A percentile compares a stretch with the other conserved stretches of the same genome.
phyloP scores from a whole-genome alignment of 169 alveolate species.

The Cryptosporidium ubiquitum region DNA sequence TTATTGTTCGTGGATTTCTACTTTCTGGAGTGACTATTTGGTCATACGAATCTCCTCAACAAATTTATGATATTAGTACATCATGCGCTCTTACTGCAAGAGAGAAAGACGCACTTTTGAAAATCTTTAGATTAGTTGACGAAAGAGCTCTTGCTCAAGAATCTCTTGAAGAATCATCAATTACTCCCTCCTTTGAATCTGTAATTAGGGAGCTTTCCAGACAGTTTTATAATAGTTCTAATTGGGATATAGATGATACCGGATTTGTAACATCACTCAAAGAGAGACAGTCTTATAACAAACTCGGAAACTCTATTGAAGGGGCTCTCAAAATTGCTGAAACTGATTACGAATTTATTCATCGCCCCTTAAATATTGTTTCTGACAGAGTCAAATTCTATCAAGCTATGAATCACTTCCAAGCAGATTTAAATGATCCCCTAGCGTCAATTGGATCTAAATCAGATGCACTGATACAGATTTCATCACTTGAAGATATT shows the following conservation, averaged over 20 bases:
- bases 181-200: slow-evolving; percentile 69
- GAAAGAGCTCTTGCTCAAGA: slow-evolving; percentile 54
- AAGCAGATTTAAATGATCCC: slow-evolving; percentile 15
- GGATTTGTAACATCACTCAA: slow-evolving; percentile 32
- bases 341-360: slow-evolving; percentile 14
- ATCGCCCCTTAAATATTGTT: slow-evolving; percentile 52
- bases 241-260: slow-evolving; percentile 70
- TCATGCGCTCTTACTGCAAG: slow-evolving; percentile 50
- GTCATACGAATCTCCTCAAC: slow-evolving; percentile 69
- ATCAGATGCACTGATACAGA: slow-evolving; percentile 31
- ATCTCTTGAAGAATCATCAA: slow-evolving; percentile 34
- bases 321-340: slow-evolving; percentile 53
- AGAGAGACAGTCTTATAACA: slow-evolving; percentile 56
- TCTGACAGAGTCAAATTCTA: slow-evolving; percentile 58
- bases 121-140: slow-evolving; percentile 48
- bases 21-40: slow-evolving; percentile 66
- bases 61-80: slow-evolving; percentile 51
- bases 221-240: slow-evolving; percentile 36
- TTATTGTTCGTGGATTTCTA: slow-evolving; percentile 37
- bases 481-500: slow-evolving; percentile 17
- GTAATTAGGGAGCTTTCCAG: slow-evolving; percentile 61
- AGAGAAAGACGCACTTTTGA: slow-evolving; percentile 42
- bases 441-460: slow-evolving; percentile 19
- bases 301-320: slow-evolving; percentile 43
- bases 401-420: slow-evolving; percentile 46